These are phyloP conservation scores for Rubroshorea leprosula DNA, from an alignment of 345 rosid genomes.

Conservation along the genomic window DNA sequence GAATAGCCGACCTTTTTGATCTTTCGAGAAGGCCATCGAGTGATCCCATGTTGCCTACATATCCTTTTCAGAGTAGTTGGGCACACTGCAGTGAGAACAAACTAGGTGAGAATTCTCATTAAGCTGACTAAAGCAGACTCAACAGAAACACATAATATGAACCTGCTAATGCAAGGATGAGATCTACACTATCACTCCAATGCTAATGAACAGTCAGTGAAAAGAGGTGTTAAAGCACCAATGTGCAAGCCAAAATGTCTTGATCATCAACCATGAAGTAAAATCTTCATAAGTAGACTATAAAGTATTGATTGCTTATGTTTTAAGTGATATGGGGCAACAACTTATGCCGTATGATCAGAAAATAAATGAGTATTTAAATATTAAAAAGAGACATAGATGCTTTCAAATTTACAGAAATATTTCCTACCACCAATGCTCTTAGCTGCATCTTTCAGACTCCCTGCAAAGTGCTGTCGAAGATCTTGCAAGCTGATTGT, in stretches of 20 bases:
- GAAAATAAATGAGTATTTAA: not conserved
- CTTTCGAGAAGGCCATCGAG: conserved; percentile 93
- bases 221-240: no score
- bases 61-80: conserved; percentile 96
- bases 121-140: conserved; percentile 5
- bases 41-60: conserved; percentile 90
- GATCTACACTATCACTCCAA: not conserved
- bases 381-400: conserved; percentile 3
- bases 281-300: no score
- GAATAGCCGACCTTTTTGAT: conserved; percentile 96
- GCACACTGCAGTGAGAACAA: conserved; percentile 61
- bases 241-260: no score
- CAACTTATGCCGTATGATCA: no score
- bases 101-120: conserved; percentile 11
- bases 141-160: not conserved
- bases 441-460: conserved; percentile 96
- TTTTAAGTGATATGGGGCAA: not conserved
- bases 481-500: conserved; percentile 81
- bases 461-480: conserved; percentile 82
- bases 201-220: no score
- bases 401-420: conserved; percentile 16
- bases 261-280: no score
- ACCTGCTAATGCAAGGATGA: conserved; percentile 4
- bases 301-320: no score
- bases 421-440: conserved; percentile 75